Percentiles rank a stretch among this genome's conserved stretches.
Conservation (phyloP, 2,329 filamentous ascomycete species). For the Stagonosporopsis chrysanthemi region DNA sequence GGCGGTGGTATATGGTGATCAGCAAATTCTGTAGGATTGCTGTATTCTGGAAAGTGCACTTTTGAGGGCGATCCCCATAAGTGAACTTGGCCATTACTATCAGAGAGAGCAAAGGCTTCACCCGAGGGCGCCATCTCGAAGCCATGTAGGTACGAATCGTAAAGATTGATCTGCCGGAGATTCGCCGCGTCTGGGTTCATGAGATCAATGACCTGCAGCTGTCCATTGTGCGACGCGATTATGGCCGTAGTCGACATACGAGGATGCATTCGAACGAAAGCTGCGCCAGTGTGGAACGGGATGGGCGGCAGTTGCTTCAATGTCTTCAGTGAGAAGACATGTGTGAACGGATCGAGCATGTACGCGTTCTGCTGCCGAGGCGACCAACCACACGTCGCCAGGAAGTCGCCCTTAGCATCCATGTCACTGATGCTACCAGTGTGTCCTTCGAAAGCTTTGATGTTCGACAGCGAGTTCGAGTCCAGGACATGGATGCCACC, state of each 20-base stretch:
- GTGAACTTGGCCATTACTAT: constrained; percentile 79
- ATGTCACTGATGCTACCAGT: constrained; percentile 91
- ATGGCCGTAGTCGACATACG: constrained; percentile 94
- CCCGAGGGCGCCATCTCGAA: constrained; percentile 89
- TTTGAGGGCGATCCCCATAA: constrained; percentile 89
- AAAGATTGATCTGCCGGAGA: constrained; percentile 81
- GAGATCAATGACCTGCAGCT: constrained; percentile 94
- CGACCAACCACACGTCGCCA: constrained; percentile 94
- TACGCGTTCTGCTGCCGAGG: constrained; percentile 79
- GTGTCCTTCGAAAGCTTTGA: constrained; percentile 92
- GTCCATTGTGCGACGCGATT: constrained; percentile 87
- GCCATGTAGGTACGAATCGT: constrained; percentile 73
- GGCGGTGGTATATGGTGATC: constrained; percentile 66
- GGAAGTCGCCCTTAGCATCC: constrained; percentile 93
- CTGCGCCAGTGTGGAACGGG: constrained; percentile 88
- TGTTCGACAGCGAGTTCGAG: constrained; percentile 74
- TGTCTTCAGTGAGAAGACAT: constrained; percentile 94
- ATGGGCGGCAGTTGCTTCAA: constrained; percentile 88
- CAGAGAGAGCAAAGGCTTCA: constrained; percentile 81
- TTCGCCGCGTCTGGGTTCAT: constrained; percentile 91
- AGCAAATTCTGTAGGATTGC: constrained; percentile 76
- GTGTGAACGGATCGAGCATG: constrained; percentile 90
- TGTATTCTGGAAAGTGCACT: constrained; percentile 84
- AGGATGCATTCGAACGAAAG: constrained; percentile 95
- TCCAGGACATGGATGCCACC: constrained; percentile 89